These are phyloP conservation scores for Phytophthora pluvialis DNA, from an alignment of 352 stramenopile genomes.

Conservation along the genomic window DNA sequence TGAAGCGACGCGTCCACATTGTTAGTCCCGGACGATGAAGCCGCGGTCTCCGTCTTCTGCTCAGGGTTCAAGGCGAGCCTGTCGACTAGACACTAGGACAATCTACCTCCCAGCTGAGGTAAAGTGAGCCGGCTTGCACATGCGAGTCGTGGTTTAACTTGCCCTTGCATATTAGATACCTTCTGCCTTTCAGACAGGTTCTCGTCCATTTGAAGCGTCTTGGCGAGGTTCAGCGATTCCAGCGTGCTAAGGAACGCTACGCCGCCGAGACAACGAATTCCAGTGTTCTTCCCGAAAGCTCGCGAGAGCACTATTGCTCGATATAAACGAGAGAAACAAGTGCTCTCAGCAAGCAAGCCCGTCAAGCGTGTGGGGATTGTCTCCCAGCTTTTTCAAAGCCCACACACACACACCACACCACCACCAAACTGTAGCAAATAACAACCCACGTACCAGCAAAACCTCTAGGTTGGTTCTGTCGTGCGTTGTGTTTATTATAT, in stretches of 20 bases:
- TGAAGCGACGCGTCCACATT: constrained; percentile 17
- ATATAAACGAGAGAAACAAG: constrained; percentile 51
- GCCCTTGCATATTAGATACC: constrained; percentile 35
- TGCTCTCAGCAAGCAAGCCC: constrained; percentile 1
- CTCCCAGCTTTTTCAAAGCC: neutral
- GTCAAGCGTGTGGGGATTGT: constrained; percentile 15
- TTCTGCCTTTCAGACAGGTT: constrained; percentile 31
- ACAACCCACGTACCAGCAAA: neutral
- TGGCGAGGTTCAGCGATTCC: constrained; percentile 36
- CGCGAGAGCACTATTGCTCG: constrained; percentile 47
- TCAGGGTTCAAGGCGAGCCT: constrained; percentile 4
- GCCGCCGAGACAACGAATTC: constrained; percentile 48
- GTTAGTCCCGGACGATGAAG: constrained; percentile 14
- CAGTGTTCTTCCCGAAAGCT: constrained; percentile 49
- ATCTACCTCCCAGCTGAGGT: constrained; percentile 51
- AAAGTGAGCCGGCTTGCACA: neutral
- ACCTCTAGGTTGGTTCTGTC: constrained; percentile 7
- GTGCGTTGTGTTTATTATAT: neutral
- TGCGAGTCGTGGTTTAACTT: neutral
- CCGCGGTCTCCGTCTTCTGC: constrained; percentile 18
- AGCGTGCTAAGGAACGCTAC: constrained; percentile 40
- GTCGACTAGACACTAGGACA: constrained; percentile 35
- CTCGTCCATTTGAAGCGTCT: constrained; percentile 35
- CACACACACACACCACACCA: neutral
- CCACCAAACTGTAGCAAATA: neutral